A percentile compares a stretch with the other conserved stretches of the same genome.
These are phyloP conservation scores for Aspergillus cristatus DNA, from an alignment of 495 filamentous ascomycete genomes.

Conservation along the genomic window DNA sequence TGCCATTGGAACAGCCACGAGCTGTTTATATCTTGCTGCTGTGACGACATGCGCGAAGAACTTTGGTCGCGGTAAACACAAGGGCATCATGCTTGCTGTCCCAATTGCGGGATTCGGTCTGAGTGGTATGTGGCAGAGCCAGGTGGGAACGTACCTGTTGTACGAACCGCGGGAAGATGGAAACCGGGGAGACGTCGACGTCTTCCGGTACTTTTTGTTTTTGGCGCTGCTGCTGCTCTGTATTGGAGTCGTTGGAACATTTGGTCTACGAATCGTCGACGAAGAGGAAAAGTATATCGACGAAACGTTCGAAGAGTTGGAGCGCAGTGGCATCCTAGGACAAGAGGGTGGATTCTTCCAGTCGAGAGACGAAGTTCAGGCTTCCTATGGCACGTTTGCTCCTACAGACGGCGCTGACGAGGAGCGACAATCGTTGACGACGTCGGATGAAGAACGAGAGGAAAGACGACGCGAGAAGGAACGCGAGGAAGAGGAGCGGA, in stretches of 20 bases:
- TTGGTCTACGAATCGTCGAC: slow-evolving; percentile 60
- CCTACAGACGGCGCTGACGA: slow-evolving; percentile 8
- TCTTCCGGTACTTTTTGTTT: slow-evolving; percentile 79
- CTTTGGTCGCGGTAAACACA: slow-evolving; percentile 79
- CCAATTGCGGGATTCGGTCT: slow-evolving; percentile 91
- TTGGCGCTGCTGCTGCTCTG: slow-evolving; percentile 55
- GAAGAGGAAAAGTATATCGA: slow-evolving; percentile 65
- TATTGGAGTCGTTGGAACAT: slow-evolving; percentile 64
- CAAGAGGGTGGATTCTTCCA: slow-evolving; percentile 52
- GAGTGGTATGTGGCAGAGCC: slow-evolving; percentile 90
- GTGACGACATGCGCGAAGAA: slow-evolving; percentile 97
- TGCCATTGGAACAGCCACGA: slow-evolving; percentile 70
- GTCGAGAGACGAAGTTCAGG: slow-evolving; percentile 22
- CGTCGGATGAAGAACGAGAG: slow-evolving; percentile 27
- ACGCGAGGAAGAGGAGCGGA: slow-evolving; percentile 53
- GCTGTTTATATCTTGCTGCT: slow-evolving; percentile 74
- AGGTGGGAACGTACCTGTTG: slow-evolving; percentile 72
- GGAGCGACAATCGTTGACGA: slow-evolving; percentile 8
- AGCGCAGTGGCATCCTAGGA: slow-evolving; percentile 75
- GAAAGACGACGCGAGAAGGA: slow-evolving; percentile 40
- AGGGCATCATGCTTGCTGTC: slow-evolving; percentile 78
- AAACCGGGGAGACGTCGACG: slow-evolving; percentile 68
- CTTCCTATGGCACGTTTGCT: slow-evolving; percentile 48
- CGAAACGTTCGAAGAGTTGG: slow-evolving; percentile 74
- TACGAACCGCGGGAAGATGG: slow-evolving; percentile 55